Percentiles rank a stretch among this genome's conserved stretches.
Conservation (phyloP, 768 basidiomycete genomes). For the Inosperma sp. region DNA sequence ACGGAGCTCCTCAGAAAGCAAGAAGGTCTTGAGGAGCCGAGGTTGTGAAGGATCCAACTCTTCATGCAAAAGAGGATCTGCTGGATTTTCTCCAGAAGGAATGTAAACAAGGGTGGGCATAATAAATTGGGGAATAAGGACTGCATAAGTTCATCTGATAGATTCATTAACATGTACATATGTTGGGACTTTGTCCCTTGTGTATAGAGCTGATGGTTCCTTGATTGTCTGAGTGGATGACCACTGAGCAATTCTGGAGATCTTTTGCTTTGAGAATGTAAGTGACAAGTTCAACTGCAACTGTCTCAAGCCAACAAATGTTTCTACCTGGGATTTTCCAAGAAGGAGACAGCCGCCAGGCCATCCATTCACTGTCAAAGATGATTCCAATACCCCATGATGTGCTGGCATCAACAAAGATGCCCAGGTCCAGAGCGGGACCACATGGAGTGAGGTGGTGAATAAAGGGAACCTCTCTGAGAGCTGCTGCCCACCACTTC, state of each 20-base stretch:
- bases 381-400: conserved; percentile 20
- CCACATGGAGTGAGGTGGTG: conserved; percentile 13
- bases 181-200: conserved; percentile 30
- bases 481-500: conserved; percentile 25
- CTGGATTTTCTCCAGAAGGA: conserved; percentile 25
- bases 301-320: conserved; percentile 26
- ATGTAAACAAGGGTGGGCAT: conserved; percentile 21
- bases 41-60: conserved; percentile 7
- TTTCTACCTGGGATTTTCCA: conserved; percentile 21
- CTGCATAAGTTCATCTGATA: conserved; percentile 16
- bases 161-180: conserved; percentile 27
- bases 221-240: conserved; percentile 31
- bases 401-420: conserved; percentile 31
- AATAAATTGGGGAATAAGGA: conserved; percentile 17
- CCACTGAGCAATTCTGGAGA: conserved; percentile 15
- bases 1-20: conserved; percentile 16
- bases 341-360: not conserved
- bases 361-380: conserved; percentile 8
- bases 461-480: not conserved
- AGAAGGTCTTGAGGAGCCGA: conserved; percentile 5
- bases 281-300: conserved; percentile 21
- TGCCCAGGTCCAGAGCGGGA: conserved; percentile 15
- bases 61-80: conserved; percentile 26
- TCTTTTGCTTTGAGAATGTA: conserved; percentile 17
- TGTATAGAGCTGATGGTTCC: conserved; percentile 31